These are phyloP conservation scores for Geotrichum phurueaensis DNA, from an alignment of 1,139 yeast species.

Conservation along the genomic window DNA sequence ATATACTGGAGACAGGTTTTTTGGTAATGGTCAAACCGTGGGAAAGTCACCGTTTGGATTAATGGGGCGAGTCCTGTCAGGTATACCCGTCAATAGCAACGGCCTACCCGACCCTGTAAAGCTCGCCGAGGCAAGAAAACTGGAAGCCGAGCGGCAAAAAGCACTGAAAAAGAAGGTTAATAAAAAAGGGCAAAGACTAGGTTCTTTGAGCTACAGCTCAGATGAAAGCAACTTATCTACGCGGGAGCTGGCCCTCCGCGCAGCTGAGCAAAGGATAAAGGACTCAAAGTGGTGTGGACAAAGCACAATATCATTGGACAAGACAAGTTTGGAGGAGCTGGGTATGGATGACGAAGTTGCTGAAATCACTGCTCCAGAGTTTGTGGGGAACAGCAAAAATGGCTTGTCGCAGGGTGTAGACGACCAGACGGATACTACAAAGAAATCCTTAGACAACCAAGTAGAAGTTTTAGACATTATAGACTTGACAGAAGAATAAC, in stretches of 20 bases:
- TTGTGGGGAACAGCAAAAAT: neutral
- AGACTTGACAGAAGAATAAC: constrained; percentile 6
- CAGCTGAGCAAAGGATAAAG: constrained; percentile 57
- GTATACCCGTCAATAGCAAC: neutral
- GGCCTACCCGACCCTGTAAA: constrained; percentile 18
- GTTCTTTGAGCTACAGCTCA: constrained; percentile 18
- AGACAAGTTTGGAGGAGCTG: constrained; percentile 10
- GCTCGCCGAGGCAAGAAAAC: constrained; percentile 20
- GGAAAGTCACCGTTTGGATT: constrained; percentile 37
- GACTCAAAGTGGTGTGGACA: constrained; percentile 54
- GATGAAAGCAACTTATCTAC: constrained; percentile 26
- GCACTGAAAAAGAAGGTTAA: constrained; percentile 21
- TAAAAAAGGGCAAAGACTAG: constrained; percentile 26
- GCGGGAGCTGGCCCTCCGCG: constrained; percentile 52
- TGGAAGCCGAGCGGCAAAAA: constrained; percentile 21
- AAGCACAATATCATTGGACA: constrained; percentile 1
- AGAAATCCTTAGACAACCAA: neutral
- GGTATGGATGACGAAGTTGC: constrained; percentile 20
- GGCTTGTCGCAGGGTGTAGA: neutral
- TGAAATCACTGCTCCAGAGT: constrained; percentile 3
- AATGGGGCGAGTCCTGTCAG: neutral
- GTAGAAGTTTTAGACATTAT: constrained; percentile 1
- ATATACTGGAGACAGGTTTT: constrained; percentile 38
- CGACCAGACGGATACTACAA: neutral
- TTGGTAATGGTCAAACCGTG: constrained; percentile 50